Evolutionary conservation across 306 rosid species (phyloP).

Genomic region (Begonia fuchsioides): DNA sequence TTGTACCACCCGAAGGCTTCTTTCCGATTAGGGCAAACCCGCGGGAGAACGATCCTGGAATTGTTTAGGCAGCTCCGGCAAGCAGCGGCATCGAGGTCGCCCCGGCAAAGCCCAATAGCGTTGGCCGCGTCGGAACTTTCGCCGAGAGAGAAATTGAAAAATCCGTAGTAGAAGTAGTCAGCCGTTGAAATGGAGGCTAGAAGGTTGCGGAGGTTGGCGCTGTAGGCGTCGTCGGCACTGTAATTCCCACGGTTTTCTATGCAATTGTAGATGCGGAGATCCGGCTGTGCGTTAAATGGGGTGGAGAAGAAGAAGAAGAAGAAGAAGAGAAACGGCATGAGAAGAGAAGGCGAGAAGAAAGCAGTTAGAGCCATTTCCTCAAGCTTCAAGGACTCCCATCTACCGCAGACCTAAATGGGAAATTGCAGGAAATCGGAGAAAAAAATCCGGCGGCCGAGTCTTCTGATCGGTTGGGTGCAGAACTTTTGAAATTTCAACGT

Average conservation of each 20-base stretch:
- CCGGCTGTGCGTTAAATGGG: slow-evolving; percentile 14
- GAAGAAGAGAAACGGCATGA: not conserved
- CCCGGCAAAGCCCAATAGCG: slow-evolving; percentile 30
- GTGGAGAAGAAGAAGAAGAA: slow-evolving; percentile 5
- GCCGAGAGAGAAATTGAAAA: slow-evolving; percentile 22
- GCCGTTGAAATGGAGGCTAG: slow-evolving; percentile 21
- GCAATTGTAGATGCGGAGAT: slow-evolving; percentile 2
- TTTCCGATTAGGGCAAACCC: slow-evolving; percentile 29
- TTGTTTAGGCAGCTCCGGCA: slow-evolving; percentile 30
- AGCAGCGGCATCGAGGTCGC: slow-evolving; percentile 16
- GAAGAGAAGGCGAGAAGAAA: no score
- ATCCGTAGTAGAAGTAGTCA: slow-evolving; percentile 13
- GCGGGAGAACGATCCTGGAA: slow-evolving; percentile 11
- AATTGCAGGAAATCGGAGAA: no score
- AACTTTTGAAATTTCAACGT: no score
- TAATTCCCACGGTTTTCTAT: slow-evolving; percentile 15
- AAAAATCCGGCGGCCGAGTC: no score
- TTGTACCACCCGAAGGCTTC: slow-evolving; percentile 30
- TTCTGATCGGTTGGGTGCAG: no score
- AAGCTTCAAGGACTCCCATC: no score
- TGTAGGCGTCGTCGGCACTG: slow-evolving; percentile 26
- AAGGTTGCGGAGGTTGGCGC: slow-evolving; percentile 26
- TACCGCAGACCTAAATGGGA: no score
- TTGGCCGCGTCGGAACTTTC: slow-evolving; percentile 18
- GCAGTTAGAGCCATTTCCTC: no score